Conservation (phyloP, 805 yeast species). For the Teunomyces tritomae region DNA sequence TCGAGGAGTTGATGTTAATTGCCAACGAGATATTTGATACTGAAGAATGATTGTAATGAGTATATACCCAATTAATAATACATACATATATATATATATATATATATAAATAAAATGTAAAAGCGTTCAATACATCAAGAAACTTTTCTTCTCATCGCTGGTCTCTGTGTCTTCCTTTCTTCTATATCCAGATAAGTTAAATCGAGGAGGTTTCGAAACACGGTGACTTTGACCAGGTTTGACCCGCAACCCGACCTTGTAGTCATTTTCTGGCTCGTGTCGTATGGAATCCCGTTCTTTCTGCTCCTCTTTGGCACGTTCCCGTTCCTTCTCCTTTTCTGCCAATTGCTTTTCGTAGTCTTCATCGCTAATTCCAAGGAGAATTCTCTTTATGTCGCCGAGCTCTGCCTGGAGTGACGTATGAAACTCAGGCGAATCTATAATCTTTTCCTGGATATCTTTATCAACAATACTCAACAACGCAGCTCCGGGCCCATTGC, state of each 20-base stretch:
- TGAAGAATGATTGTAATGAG: slow-evolving; percentile 23
- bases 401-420: slow-evolving; percentile 28
- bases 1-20: slow-evolving; percentile 80
- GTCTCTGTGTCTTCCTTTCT: slow-evolving; percentile 3
- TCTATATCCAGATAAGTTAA: slow-evolving; percentile 18
- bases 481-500: slow-evolving; percentile 10
- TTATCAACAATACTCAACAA: slow-evolving; percentile 41
- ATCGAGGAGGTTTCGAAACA: slow-evolving; percentile 36
- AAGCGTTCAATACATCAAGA: slow-evolving; percentile 9
- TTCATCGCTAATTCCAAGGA: slow-evolving; percentile 38
- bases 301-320: slow-evolving; percentile 10
- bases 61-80: neutral
- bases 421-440: slow-evolving; percentile 42
- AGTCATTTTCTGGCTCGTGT: slow-evolving; percentile 11
- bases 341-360: slow-evolving; percentile 30
- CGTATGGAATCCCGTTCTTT: slow-evolving; percentile 6
- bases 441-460: slow-evolving; percentile 43
- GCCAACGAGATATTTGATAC: slow-evolving; percentile 70
- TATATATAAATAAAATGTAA: too few species aligned
- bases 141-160: slow-evolving; percentile 9
- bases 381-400: slow-evolving; percentile 29
- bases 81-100: too few species aligned
- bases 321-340: slow-evolving; percentile 13
- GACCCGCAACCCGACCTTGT: slow-evolving; percentile 27
- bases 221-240: slow-evolving; percentile 21